These are phyloP conservation scores for Skeletonema grethae DNA, from an alignment of 108 stramenopile genomes.

Conservation along the genomic window DNA sequence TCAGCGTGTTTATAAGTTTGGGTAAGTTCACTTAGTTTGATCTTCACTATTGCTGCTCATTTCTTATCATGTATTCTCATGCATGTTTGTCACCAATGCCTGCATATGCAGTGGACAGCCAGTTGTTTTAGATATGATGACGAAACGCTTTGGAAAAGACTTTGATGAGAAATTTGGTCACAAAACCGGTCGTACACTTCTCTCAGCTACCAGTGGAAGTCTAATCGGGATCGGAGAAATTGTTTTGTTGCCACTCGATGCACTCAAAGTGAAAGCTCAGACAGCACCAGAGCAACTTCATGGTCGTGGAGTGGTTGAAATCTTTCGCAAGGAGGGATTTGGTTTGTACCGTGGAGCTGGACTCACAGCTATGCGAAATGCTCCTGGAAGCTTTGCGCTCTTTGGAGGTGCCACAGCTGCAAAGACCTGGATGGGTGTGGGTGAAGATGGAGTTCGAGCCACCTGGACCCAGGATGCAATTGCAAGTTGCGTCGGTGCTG, in stretches of 20 bases:
- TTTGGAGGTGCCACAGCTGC: slow-evolving; percentile 75
- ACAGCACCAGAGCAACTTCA: slow-evolving; percentile 67
- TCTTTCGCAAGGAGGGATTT: slow-evolving; percentile 64
- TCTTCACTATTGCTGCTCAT: no score
- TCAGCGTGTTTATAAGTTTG: slow-evolving; percentile 80
- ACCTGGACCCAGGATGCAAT: slow-evolving; percentile 64
- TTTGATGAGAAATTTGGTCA: slow-evolving; percentile 65
- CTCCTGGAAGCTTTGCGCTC: slow-evolving; percentile 78
- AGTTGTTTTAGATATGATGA: slow-evolving; percentile 63
- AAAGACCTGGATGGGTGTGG: slow-evolving; percentile 58
- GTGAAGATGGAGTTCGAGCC: slow-evolving; percentile 48
- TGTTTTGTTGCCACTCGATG: slow-evolving; percentile 75
- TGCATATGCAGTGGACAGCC: slow-evolving; percentile 65
- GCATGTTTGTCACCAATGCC: background rate
- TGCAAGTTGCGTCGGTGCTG: slow-evolving; percentile 56
- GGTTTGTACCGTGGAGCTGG: slow-evolving; percentile 73
- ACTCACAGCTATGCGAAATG: slow-evolving; percentile 76
- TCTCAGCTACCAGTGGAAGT: slow-evolving; percentile 68
- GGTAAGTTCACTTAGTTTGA: background rate
- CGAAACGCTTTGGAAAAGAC: slow-evolving; percentile 49
- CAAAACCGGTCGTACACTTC: slow-evolving; percentile 61
- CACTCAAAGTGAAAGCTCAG: slow-evolving; percentile 84
- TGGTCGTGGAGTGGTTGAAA: slow-evolving; percentile 69
- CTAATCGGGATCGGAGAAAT: slow-evolving; percentile 84
- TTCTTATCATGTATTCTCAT: background rate